Conservation (phyloP, 2,329 filamentous ascomycete species). For the Diaporthe australafricana region DNA sequence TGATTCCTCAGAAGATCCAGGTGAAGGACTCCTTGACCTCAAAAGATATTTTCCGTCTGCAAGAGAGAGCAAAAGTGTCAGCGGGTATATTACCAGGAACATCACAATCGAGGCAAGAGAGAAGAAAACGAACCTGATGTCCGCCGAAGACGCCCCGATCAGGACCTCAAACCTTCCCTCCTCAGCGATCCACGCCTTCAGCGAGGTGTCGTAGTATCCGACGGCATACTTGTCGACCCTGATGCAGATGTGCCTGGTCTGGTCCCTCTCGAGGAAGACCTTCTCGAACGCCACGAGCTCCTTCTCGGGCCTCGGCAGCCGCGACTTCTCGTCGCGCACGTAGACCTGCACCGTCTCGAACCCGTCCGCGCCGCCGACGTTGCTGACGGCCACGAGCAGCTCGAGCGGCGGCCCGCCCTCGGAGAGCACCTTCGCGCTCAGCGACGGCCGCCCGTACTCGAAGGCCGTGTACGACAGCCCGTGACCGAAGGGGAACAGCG, state of each 20-base stretch:
- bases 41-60: conserved; percentile 53
- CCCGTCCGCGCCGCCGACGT: conserved; percentile 67
- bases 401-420: conserved; percentile 53
- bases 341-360: conserved; percentile 77
- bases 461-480: conserved; percentile 81
- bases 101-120: conserved; percentile 4
- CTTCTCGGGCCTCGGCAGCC: conserved; percentile 75
- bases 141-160: conserved; percentile 70
- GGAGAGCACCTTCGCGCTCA: conserved; percentile 56
- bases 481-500: conserved; percentile 79
- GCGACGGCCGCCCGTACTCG: conserved; percentile 68
- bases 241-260: conserved; percentile 62
- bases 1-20: conserved; percentile 64
- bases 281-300: conserved; percentile 79
- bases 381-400: conserved; percentile 61
- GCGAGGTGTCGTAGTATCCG: conserved; percentile 71
- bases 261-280: conserved; percentile 67
- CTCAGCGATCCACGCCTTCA: conserved; percentile 73
- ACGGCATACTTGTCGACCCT: conserved; percentile 62
- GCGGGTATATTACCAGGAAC: conserved; percentile 35
- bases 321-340: conserved; percentile 71
- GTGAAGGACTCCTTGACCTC: conserved; percentile 73
- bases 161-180: conserved; percentile 71
- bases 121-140: conserved; percentile 66
- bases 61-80: conserved; percentile 36